A percentile compares a stretch with the other conserved stretches of the same genome.
Conservation (phyloP, 257 asterid species). For the Przewalskia tangutica region DNA sequence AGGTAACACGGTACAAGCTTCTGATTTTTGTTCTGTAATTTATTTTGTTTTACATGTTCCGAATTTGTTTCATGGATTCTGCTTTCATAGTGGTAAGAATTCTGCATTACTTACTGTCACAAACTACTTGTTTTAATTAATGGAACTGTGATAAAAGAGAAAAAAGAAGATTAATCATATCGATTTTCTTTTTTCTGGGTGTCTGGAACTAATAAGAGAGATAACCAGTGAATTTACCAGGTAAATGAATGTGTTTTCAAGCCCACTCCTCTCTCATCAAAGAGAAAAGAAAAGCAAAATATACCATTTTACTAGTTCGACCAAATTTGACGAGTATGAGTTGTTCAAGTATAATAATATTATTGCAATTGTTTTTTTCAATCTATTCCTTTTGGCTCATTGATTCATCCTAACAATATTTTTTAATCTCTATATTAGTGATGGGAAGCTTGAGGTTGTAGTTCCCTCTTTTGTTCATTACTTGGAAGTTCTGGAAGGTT, state of each 20-base stretch:
- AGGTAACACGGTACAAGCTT: conserved; percentile 33
- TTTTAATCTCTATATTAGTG: conserved; percentile 33
- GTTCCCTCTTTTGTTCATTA: conserved; percentile 97
- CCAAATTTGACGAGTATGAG: neutral
- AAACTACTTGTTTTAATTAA: neutral
- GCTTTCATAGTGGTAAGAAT: neutral
- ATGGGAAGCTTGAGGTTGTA: conserved; percentile 93
- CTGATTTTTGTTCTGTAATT: neutral
- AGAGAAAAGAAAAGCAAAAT: neutral
- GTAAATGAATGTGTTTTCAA: neutral
- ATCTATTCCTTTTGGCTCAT: neutral
- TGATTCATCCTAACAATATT: neutral
- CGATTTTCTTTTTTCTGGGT: neutral
- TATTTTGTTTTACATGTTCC: neutral
- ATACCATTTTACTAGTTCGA: neutral
- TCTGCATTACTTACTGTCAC: neutral
- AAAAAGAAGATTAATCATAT: neutral
- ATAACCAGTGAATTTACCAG: neutral
- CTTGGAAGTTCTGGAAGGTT: conserved; percentile 97
- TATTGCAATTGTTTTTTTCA: neutral
- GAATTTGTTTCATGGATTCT: neutral
- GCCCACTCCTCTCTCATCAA: neutral
- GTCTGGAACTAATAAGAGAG: neutral
- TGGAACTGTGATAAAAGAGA: neutral
- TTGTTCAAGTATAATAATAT: neutral